Evolutionary conservation across 73 alveolate genomes (phyloP).

Genomic region (Paraurostyla sp.): DNA sequence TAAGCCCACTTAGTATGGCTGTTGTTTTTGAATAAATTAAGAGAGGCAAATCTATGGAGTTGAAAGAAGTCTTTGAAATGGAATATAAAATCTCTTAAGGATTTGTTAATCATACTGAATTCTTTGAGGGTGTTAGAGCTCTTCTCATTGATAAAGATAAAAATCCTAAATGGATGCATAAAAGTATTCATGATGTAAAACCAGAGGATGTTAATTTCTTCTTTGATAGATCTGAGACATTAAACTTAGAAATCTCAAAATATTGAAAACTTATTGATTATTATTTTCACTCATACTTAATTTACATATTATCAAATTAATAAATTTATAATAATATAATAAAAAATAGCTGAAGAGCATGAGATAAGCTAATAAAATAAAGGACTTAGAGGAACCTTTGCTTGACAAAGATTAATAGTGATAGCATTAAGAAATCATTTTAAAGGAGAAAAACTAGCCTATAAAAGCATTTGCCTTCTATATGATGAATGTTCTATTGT

Average conservation of each 20-base stretch:
- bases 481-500: neutral
- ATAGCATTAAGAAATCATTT: no score
- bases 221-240: slow-evolving; percentile 77
- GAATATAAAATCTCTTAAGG: slow-evolving; percentile 88
- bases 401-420: neutral
- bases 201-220: slow-evolving; percentile 74
- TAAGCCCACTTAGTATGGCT: slow-evolving; percentile 79
- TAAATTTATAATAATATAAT: no score
- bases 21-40: slow-evolving; percentile 85
- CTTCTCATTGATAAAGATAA: slow-evolving; percentile 88
- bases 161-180: slow-evolving; percentile 87
- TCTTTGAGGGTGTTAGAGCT: slow-evolving; percentile 94
- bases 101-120: slow-evolving; percentile 86
- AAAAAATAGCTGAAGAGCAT: no score
- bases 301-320: no score
- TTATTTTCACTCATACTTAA: no score
- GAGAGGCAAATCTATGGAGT: slow-evolving; percentile 84
- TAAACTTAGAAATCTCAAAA: slow-evolving; percentile 56
- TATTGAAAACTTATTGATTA: no score
- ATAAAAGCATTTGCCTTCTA: neutral
- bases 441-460: neutral
- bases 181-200: slow-evolving; percentile 80
- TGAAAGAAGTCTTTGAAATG: slow-evolving; percentile 84
- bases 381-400: no score
- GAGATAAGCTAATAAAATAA: no score